These are phyloP conservation scores for Gracilaria caudata DNA, from an alignment of 23 red algal species.

Conservation along the genomic window DNA sequence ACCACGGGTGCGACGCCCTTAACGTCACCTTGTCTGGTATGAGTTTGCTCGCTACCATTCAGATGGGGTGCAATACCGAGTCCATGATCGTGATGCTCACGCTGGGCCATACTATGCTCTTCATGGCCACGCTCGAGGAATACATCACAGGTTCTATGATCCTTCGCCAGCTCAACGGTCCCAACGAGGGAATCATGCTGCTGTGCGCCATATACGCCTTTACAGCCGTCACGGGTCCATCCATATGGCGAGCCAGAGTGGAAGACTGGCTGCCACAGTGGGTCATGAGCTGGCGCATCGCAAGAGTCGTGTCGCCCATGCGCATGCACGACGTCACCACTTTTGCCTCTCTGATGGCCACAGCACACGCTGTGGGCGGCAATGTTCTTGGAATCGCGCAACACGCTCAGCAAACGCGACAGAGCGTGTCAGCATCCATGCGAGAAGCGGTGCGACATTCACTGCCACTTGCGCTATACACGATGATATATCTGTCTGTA, in stretches of 20 bases:
- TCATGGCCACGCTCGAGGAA: constrained; percentile 90
- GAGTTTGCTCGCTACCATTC: constrained; percentile 61
- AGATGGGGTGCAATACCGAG: constrained; percentile 28
- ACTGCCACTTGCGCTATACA: constrained; percentile 1
- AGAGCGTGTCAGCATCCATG: background rate
- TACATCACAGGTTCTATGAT: constrained; percentile 87
- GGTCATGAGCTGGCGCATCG: background rate
- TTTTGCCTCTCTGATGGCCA: background rate
- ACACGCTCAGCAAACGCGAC: constrained; percentile 21
- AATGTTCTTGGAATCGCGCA: constrained; percentile 44
- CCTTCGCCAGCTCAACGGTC: constrained; percentile 92
- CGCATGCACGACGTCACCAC: constrained; percentile 2
- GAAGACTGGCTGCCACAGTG: background rate
- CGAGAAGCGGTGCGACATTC: background rate
- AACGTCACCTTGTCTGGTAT: constrained; percentile 90
- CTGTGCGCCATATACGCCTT: constrained; percentile 71
- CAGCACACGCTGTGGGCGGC: constrained; percentile 30
- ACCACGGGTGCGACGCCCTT: constrained; percentile 98
- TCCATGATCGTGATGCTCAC: constrained; percentile 58
- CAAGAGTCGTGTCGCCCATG: background rate
- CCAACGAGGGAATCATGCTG: constrained; percentile 91
- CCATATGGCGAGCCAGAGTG: constrained; percentile 54
- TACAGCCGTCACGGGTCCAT: constrained; percentile 74
- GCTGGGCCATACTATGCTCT: constrained; percentile 77
- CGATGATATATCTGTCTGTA: constrained; percentile 46